These are phyloP conservation scores for Colletotrichum costaricense DNA, from an alignment of 2,329 filamentous ascomycete species.

Conservation along the genomic window DNA sequence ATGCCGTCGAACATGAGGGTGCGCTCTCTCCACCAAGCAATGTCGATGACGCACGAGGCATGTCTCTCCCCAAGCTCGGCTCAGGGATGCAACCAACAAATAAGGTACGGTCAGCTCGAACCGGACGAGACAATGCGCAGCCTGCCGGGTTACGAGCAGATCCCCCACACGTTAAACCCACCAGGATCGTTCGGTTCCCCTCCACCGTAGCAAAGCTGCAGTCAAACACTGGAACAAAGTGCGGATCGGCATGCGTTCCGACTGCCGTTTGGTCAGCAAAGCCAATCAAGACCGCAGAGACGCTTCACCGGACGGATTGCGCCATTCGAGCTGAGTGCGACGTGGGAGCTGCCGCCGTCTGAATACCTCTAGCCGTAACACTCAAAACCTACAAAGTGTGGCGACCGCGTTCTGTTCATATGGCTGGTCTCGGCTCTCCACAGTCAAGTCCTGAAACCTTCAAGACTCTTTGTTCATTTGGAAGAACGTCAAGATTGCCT, in stretches of 20 bases:
- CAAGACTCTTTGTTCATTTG: too few species aligned
- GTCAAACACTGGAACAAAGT: background rate
- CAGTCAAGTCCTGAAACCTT: background rate
- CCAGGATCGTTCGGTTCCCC: conserved; percentile 1
- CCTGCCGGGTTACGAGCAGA: background rate
- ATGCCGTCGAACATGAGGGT: background rate
- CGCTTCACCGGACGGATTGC: conserved; percentile 14
- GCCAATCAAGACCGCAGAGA: conserved; percentile 15
- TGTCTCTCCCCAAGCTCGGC: background rate
- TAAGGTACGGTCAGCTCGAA: background rate
- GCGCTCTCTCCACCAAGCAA: background rate
- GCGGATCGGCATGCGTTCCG: conserved; percentile 20
- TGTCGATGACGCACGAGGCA: background rate
- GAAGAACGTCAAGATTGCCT: background rate
- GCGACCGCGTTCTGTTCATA: conserved; percentile 8
- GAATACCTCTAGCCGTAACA: background rate
- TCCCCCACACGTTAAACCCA: conserved; percentile 15
- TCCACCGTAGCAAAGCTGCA: background rate
- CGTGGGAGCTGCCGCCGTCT: background rate
- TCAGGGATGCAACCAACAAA: background rate
- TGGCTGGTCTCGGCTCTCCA: background rate
- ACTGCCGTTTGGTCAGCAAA: background rate
- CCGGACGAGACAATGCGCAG: conserved; percentile 9
- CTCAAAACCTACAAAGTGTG: background rate
- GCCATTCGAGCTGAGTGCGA: conserved; percentile 16